Percentiles rank a stretch among this genome's conserved stretches.
phyloP scores from a whole-genome alignment of 75 land plant species.

The Pinus tabuliformis region DNA sequence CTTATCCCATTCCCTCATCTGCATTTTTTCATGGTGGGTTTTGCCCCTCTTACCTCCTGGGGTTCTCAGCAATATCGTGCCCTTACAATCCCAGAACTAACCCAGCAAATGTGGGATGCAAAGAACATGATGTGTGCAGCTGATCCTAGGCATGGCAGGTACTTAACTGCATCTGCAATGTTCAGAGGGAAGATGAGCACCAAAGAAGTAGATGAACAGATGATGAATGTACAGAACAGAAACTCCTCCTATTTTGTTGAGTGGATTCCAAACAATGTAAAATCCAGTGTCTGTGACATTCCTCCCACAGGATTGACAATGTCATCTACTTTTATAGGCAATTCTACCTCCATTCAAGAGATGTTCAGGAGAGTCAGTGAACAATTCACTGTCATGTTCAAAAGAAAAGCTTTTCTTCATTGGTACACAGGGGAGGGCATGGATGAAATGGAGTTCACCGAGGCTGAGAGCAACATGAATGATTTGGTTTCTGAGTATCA shows the following conservation, averaged over 20 bases:
- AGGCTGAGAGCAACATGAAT: slow-evolving; percentile 62
- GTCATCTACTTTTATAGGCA: slow-evolving; percentile 39
- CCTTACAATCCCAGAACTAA: slow-evolving; percentile 8
- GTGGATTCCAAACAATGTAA: slow-evolving; percentile 58
- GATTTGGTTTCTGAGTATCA: slow-evolving; percentile 49
- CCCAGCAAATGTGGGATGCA: slow-evolving; percentile 47
- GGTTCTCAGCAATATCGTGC: slow-evolving; percentile 41
- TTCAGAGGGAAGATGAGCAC: slow-evolving; percentile 59
- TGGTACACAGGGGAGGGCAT: slow-evolving; percentile 57
- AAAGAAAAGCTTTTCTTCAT: slow-evolving; percentile 42
- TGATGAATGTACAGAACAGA: slow-evolving; percentile 73
- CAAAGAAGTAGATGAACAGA: slow-evolving; percentile 56
- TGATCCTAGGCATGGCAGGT: slow-evolving; percentile 44
- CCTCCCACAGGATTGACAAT: slow-evolving; percentile 30
- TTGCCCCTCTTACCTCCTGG: slow-evolving; percentile 37
- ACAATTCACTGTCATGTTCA: slow-evolving; percentile 54
- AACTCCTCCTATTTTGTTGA: slow-evolving; percentile 65
- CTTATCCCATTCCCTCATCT: slow-evolving; percentile 29
- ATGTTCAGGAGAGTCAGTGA: slow-evolving; percentile 45
- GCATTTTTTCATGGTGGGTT: slow-evolving; percentile 40
- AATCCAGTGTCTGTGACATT: slow-evolving; percentile 59
- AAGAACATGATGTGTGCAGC: slow-evolving; percentile 61
- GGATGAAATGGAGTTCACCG: slow-evolving; percentile 63
- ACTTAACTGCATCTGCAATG: slow-evolving; percentile 60
- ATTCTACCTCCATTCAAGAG: slow-evolving; percentile 42